Base-by-base conservation (phyloP, 2,329 filamentous ascomycete species). In the Leptoxyphium fumago region DNA sequence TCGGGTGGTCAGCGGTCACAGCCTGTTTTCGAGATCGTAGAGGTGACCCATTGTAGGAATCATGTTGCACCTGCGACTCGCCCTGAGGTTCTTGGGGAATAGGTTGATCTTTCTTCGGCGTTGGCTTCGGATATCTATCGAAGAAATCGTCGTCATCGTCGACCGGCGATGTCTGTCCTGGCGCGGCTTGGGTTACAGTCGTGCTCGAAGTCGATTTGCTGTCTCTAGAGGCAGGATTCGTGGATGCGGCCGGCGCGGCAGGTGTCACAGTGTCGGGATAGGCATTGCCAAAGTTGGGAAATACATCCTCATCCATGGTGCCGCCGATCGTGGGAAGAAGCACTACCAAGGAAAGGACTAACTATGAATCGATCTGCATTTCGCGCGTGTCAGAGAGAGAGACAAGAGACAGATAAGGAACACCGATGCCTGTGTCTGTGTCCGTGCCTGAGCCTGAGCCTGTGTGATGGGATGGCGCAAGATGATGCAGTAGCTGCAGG, bases 201-300 rank as follows among this genome's bases (percentile, higher is more conserved):
- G 17, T 11, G 38, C 11, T 18, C 6, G 18, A 21, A 18, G 4
- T 18, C 7, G 13, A 45, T 15, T 36, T 36, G 11, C 74, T 66
- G 32, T 68, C 66, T 54, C 70, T 62, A 47, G 73, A 58, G 15
- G 74, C 73, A 39, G 74, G 73, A 63, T 77, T 72, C 74, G 74
- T 77, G 15, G 68, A 67, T 43, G 65, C 52, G 44, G 42, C 18
- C 36, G 40, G 30, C 11, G 40, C 13, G 29, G 6, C 44, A 45
- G 38, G 43, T 43, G 40, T 49, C 45, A 38, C 43, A 38, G 29
- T 48, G 48, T 53, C 55, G 38, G 51, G 52, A 50, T 57, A 63
- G 41, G 64, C 64, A 54, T 61, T 62, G 41, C 61, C 61, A 51
- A 63, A 65, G 52, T 66, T 60, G 45, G 64, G 62, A 17, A 52